Base-by-base conservation (phyloP, 345 rosid species). In the Rhodamnia rubescens region DNA sequence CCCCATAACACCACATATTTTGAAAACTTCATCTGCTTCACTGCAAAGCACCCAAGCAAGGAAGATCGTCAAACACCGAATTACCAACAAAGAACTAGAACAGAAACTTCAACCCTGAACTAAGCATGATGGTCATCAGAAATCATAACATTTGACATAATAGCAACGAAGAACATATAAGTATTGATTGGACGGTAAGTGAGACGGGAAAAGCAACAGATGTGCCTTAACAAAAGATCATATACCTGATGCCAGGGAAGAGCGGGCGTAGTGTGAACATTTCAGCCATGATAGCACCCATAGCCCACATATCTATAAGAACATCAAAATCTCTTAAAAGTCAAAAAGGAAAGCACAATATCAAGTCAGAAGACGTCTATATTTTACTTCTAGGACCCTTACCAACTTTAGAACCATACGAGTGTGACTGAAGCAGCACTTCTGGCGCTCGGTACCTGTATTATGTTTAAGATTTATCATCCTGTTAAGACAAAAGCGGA, bases 271-370 rank as follows among this genome's bases (percentile, higher is more conserved):
- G 87, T 40, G 87, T 82, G 44, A 89, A 86, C 81, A 91, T 75
- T 85, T 92, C 94, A 22, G 93, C 91, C 92, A 92, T 89, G 22
- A 91, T 92, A 29, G 92, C 94, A 75, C 93, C 94, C 92, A 92
- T 89, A 50, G 94, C 90, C 94, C 94, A 91, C 91, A 92, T 92
- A 87, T 92, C 92, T 89, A 86, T 52, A 56, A 18, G 83, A 82
- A 53, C 11, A 82, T 51, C 56, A 50, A 82, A 32, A 82, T 53
- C 55, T 51, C 55, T 51, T 51, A 36, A 51, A 56, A 51, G 18
- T 27, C 83, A 44, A 54, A 56, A 53, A 52, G 53, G 74, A 5
- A 75, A 11, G 20, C 11, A 64, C 29, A 22, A 26, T 26, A 32
- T 52, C 27, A 52, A 2, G n/a, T 53, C 53, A 82, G 36, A 54